Evolutionary conservation across 2,329 filamentous ascomycete species (phyloP).

Genomic region (Hirsutella minnesotensis): DNA sequence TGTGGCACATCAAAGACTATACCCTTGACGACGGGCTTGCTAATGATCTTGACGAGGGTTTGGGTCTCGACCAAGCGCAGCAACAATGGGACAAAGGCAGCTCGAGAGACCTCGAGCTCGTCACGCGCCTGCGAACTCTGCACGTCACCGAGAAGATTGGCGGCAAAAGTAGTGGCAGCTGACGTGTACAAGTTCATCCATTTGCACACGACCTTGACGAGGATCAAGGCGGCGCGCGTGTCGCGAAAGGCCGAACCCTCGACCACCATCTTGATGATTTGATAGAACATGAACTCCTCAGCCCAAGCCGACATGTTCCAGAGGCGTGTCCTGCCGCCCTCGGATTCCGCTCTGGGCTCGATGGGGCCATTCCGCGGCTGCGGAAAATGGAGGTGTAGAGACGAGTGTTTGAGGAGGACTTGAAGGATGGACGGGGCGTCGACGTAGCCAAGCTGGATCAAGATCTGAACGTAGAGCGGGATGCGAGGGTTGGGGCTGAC

Average conservation of each 20-base stretch:
- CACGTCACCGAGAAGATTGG: slow-evolving; percentile 34
- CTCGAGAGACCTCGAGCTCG: slow-evolving; percentile 48
- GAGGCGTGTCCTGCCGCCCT: slow-evolving; percentile 15
- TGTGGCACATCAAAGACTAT: slow-evolving; percentile 6
- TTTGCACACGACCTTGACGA: slow-evolving; percentile 37
- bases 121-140: slow-evolving; percentile 33
- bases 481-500: slow-evolving; percentile 47
- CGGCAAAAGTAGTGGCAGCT: slow-evolving; percentile 34
- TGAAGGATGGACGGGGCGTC: slow-evolving; percentile 43
- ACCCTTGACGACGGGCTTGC: slow-evolving; percentile 42
- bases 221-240: slow-evolving; percentile 33
- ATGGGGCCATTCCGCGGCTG: background rate
- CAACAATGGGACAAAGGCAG: slow-evolving; percentile 52
- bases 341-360: slow-evolving; percentile 4
- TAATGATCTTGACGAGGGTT: slow-evolving; percentile 40
- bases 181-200: slow-evolving; percentile 49
- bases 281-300: slow-evolving; percentile 89
- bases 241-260: slow-evolving; percentile 36
- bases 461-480: slow-evolving; percentile 44
- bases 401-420: slow-evolving; percentile 45
- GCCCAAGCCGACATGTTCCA: slow-evolving; percentile 49
- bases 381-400: slow-evolving; percentile 25
- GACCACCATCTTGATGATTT: slow-evolving; percentile 78
- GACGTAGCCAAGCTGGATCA: slow-evolving; percentile 38
- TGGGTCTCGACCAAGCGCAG: slow-evolving; percentile 50